These are phyloP conservation scores for Nasturtium officinale DNA, from an alignment of 345 rosid genomes.

Conservation along the genomic window DNA sequence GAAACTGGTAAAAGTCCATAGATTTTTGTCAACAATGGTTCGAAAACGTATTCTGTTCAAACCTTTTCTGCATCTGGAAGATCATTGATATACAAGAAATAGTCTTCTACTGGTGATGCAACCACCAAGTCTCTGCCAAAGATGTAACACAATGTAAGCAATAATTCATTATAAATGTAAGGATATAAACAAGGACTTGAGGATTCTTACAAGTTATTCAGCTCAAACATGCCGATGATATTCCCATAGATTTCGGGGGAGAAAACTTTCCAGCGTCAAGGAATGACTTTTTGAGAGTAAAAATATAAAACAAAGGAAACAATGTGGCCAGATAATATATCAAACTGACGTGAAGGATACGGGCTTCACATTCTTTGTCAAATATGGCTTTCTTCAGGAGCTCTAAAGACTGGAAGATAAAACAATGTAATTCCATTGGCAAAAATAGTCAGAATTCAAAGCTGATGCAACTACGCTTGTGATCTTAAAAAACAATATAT, in stretches of 20 bases:
- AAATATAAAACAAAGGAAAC: constrained; percentile 5
- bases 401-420: constrained; percentile 66
- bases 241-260: constrained; percentile 89
- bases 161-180: not conserved
- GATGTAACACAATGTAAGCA: constrained; percentile 37
- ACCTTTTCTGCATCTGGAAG: constrained; percentile 74
- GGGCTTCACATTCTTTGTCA: constrained; percentile 77
- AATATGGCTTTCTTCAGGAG: constrained; percentile 75
- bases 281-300: constrained; percentile 30
- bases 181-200: not conserved
- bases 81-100: constrained; percentile 76
- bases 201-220: constrained; percentile 84
- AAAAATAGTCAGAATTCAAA: not conserved
- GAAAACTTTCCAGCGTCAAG: constrained; percentile 77
- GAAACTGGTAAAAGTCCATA: not conserved
- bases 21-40: not conserved
- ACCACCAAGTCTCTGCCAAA: constrained; percentile 86
- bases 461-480: constrained; percentile 1
- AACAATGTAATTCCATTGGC: not conserved
- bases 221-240: constrained; percentile 95
- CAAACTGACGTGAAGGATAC: constrained; percentile 62
- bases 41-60: constrained; percentile 12
- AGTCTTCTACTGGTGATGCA: constrained; percentile 92
- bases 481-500: constrained; percentile 5
- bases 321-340: not conserved